A percentile compares a stretch with the other conserved stretches of the same genome.
Evolutionary conservation across 78 protist species (phyloP).

Genomic region (Mastigamoeba balamuthi): DNA sequence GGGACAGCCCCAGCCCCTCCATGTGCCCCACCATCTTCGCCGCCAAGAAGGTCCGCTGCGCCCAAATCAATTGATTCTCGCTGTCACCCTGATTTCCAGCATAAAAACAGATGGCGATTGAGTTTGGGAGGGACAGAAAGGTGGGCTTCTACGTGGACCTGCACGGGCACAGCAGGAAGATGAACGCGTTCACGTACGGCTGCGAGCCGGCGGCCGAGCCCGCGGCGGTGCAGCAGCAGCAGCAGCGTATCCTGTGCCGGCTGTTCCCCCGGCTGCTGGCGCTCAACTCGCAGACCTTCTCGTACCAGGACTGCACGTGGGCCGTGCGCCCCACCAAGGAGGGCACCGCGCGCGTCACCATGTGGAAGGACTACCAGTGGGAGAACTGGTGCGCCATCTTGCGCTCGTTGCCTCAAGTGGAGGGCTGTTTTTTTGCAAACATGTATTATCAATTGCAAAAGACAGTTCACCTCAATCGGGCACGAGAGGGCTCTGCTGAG

Average conservation of each 20-base stretch:
- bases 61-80: background rate
- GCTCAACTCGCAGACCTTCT: background rate
- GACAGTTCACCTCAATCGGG: too few relatives aligned
- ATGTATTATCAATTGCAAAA: too few relatives aligned
- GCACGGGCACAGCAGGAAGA: conserved; percentile 28
- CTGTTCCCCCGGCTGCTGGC: conserved; percentile 10
- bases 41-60: background rate
- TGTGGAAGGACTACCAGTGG: too few relatives aligned
- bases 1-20: conserved; percentile 1
- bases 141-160: conserved; percentile 20
- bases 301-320: conserved; percentile 1
- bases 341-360: conserved; percentile 34
- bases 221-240: too few relatives aligned
- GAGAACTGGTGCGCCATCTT: too few relatives aligned
- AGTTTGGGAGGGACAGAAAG: background rate
- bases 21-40: conserved; percentile 23
- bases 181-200: conserved; percentile 22
- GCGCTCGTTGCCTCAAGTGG: too few relatives aligned
- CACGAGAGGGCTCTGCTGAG: too few relatives aligned
- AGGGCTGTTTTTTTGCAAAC: too few relatives aligned
- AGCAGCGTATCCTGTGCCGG: too few relatives aligned
- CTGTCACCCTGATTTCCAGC: background rate
- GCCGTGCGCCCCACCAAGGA: background rate
- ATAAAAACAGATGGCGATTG: background rate
- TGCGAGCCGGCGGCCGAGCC: too few relatives aligned